Evolutionary conservation across 306 rosid species (phyloP).

Genomic region (Hippophae rhamnoides): DNA sequence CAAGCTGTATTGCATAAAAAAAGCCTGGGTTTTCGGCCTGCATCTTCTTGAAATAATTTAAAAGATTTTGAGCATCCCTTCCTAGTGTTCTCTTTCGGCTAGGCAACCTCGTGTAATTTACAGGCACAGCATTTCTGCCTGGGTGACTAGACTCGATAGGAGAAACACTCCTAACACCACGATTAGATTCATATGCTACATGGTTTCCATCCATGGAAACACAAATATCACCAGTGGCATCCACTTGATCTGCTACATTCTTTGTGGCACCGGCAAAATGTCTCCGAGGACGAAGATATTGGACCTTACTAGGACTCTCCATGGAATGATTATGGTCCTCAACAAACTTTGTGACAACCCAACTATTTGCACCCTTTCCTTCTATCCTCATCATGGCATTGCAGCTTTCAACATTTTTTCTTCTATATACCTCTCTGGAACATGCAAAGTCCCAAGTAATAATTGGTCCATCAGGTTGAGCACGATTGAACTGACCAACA

Average conservation of each 20-base stretch:
- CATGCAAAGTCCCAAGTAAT: slow-evolving; percentile 65
- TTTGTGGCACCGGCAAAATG: slow-evolving; percentile 60
- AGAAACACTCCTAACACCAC: slow-evolving; percentile 36
- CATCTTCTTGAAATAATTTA: slow-evolving; percentile 67
- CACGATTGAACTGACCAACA: slow-evolving; percentile 57
- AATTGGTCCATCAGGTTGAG: slow-evolving; percentile 70
- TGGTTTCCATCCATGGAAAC: slow-evolving; percentile 39
- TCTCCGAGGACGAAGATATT: slow-evolving; percentile 49
- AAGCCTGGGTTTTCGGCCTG: slow-evolving; percentile 73
- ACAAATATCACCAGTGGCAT: slow-evolving; percentile 30
- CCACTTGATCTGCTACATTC: slow-evolving; percentile 33
- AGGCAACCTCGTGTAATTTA: slow-evolving; percentile 30
- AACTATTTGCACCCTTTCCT: slow-evolving; percentile 41
- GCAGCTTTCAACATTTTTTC: slow-evolving; percentile 64
- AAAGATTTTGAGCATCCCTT: slow-evolving; percentile 69
- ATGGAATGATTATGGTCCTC: slow-evolving; percentile 72
- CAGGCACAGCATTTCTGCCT: slow-evolving; percentile 29
- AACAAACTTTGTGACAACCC: slow-evolving; percentile 59
- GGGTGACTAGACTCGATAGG: slow-evolving; percentile 39
- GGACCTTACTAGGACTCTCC: slow-evolving; percentile 41
- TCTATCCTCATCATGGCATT: slow-evolving; percentile 66
- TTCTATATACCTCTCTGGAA: slow-evolving; percentile 55
- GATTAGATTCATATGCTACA: slow-evolving; percentile 29
- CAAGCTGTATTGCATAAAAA: slow-evolving; percentile 68
- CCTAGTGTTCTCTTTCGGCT: slow-evolving; percentile 55